phyloP scores from a whole-genome alignment of 441 rosid genomes.

The Adansonia rubrostipa region DNA sequence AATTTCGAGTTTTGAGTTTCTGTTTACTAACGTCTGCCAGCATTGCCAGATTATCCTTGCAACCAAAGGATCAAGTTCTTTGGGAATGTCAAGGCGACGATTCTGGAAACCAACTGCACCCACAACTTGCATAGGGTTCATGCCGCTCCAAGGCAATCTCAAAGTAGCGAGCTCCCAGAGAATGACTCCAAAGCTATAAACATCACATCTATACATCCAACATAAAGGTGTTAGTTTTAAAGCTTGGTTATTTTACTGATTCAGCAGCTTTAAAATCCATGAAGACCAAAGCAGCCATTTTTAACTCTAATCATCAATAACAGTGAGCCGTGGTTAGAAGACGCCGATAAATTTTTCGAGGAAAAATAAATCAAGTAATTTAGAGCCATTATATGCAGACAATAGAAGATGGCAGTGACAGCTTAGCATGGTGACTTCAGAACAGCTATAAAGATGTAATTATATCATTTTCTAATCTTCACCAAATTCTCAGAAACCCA shows the following conservation, averaged over 20 bases:
- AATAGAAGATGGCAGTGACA: neutral
- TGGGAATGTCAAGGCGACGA: constrained; percentile 90
- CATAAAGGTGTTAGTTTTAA: constrained; percentile 20
- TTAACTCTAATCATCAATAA: neutral
- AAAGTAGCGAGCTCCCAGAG: constrained; percentile 98
- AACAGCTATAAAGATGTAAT: neutral
- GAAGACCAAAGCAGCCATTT: neutral
- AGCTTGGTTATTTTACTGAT: neutral
- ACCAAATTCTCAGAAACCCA: constrained; percentile 6
- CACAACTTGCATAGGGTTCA: constrained; percentile 99
- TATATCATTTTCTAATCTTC: neutral
- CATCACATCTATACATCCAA: constrained; percentile 75
- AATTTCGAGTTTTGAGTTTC: neutral
- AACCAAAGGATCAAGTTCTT: constrained; percentile 91
- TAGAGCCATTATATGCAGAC: constrained; percentile 1
- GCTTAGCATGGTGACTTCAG: neutral
- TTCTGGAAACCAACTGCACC: constrained; percentile 99
- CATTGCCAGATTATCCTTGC: constrained; percentile 87
- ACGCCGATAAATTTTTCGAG: neutral
- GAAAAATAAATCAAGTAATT: neutral
- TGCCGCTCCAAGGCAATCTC: constrained; percentile 93
- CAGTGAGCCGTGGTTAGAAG: too few species aligned
- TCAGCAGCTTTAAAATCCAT: neutral
- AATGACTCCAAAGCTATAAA: constrained; percentile 95
- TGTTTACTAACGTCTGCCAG: constrained; percentile 82